Base-by-base conservation (phyloP, 208 protist species). In the Lotmaria passim region DNA sequence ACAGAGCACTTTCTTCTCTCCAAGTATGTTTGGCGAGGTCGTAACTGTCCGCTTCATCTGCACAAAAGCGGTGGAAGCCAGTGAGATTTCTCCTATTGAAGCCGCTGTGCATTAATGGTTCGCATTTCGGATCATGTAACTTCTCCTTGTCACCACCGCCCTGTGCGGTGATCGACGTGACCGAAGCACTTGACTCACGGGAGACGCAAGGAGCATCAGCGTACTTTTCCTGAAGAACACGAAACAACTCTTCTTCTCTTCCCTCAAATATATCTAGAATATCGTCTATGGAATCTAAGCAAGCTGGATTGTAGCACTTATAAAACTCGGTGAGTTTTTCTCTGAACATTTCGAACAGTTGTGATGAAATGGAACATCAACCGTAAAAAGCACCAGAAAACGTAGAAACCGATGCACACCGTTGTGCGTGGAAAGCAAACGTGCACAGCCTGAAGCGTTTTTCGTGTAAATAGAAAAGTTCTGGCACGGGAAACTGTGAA, bases 231-330 rank as follows among this genome's bases (percentile, higher is more conserved):
- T 48, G 26, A 24, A 75, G 36, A 0, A 75, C 70, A n/a, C n/a
- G 55, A 38, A 75, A 69, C 3, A 75, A 61, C n/a, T 69, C 70
- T 10, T 75, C 55, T 50, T 75, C 70, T 1, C 70, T 38, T 10
- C 61, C 70, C 23, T 28, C 2, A 34, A 75, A 75, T 3, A 75
- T 75, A 5, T 75, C 61, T 57, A 75, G 43, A 41, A 75, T 75
- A n/a, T 75, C 70, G 15, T 75, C 70, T 41, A 75, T 39, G 5
- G 70, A 75, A 24, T 58, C 70, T 56, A 75, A 33, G 33, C 70
- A 75, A 24, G 70, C 60, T 1, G 70, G 70, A 26, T 75, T 75
- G 47, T 69, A 24, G 0, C 12, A 15, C 3, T 39, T 6, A 26
- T 75, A 75, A 31, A 75, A 75, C 0, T 52, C 36, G 15, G 26